A percentile compares a stretch with the other conserved stretches of the same genome.
phyloP scores from a whole-genome alignment of 1,284 basidiomycete species.

The Cutaneotrichosporon sp. region DNA sequence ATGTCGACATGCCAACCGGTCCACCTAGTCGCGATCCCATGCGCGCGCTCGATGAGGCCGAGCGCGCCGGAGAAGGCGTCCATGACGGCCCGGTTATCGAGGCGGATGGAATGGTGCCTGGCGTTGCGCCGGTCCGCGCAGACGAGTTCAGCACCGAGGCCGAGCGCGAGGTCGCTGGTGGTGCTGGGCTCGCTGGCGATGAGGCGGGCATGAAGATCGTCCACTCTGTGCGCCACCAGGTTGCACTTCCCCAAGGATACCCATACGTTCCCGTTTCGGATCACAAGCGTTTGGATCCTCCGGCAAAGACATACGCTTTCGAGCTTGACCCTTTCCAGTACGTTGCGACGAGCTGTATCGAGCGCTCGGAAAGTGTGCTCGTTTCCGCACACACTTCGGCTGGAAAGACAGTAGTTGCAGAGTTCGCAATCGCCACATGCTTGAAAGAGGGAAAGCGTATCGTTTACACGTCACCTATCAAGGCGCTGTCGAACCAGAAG shows the following conservation, averaged over 20 bases:
- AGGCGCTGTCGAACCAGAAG: slow-evolving; percentile 98
- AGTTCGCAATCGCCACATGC: slow-evolving; percentile 98
- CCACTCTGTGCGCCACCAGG: slow-evolving; percentile 56
- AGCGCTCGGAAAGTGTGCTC: slow-evolving; percentile 94
- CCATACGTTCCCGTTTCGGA: slow-evolving; percentile 86
- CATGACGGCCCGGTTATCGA: slow-evolving; percentile 26
- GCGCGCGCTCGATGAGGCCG: slow-evolving; percentile 4
- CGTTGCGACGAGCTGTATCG: slow-evolving; percentile 91
- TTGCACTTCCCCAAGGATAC: slow-evolving; percentile 89
- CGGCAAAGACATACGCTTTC: slow-evolving; percentile 92
- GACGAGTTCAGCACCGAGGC: slow-evolving; percentile 89
- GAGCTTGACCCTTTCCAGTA: slow-evolving; percentile 96
- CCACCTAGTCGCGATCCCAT: slow-evolving; percentile 11
- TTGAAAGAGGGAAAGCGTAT: slow-evolving; percentile 83
- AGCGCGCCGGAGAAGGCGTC: slow-evolving; percentile 16
- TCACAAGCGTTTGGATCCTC: slow-evolving; percentile 88
- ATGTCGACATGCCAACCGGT: slow-evolving; percentile 15
- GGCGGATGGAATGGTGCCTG: slow-evolving; percentile 42
- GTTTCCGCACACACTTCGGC: slow-evolving; percentile 99
- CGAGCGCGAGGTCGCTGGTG: slow-evolving; percentile 80
- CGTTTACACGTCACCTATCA: slow-evolving; percentile 99
- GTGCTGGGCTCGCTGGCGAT: slow-evolving; percentile 68
- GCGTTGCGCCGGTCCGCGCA: slow-evolving; percentile 69
- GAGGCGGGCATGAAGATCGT: slow-evolving; percentile 55
- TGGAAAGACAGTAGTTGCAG: slow-evolving; percentile 99